Percentiles rank a stretch among this genome's conserved stretches.
These are phyloP conservation scores for Trametes polyzona DNA, from an alignment of 1,284 basidiomycete genomes.

Conservation along the genomic window DNA sequence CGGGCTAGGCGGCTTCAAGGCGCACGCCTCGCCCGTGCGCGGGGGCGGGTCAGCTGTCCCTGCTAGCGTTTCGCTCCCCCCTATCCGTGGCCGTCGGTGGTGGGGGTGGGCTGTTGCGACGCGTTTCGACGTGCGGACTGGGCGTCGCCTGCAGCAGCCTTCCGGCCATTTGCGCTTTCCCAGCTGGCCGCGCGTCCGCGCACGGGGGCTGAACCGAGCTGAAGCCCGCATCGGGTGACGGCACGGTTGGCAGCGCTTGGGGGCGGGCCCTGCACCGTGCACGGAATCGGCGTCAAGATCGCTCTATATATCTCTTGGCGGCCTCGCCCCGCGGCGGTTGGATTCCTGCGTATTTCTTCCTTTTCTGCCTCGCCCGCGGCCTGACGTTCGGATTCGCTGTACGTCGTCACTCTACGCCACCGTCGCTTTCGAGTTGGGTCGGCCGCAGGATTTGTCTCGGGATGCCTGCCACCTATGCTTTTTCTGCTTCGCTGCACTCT, in stretches of 20 bases:
- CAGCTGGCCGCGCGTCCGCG: not conserved
- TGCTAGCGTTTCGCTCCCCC: not conserved
- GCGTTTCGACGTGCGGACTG: constrained; percentile 1
- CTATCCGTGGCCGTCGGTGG: constrained; percentile 1
- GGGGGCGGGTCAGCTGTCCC: not conserved
- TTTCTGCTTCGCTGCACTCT: not conserved
- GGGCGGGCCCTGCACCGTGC: no score
- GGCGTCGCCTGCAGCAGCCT: constrained; percentile 1
- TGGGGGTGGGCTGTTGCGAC: not conserved
- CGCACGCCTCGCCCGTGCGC: not conserved
- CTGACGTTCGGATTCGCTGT: no score
- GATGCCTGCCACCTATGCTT: not conserved
- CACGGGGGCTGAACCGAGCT: not conserved
- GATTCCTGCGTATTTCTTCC: no score
- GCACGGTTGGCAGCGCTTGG: constrained; percentile 1
- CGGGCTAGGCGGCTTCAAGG: not conserved
- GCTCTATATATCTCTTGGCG: constrained; percentile 7
- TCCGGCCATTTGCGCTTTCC: not conserved
- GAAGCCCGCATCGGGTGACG: not conserved
- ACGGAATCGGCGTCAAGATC: constrained; percentile 2
- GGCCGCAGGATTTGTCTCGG: constrained; percentile 1
- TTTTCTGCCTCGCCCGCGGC: no score
- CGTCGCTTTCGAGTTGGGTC: not conserved
- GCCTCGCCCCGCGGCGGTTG: not conserved
- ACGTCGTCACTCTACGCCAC: no score